Conservation (phyloP, 2,329 filamentous ascomycete species). For the Apiospora koreana region DNA sequence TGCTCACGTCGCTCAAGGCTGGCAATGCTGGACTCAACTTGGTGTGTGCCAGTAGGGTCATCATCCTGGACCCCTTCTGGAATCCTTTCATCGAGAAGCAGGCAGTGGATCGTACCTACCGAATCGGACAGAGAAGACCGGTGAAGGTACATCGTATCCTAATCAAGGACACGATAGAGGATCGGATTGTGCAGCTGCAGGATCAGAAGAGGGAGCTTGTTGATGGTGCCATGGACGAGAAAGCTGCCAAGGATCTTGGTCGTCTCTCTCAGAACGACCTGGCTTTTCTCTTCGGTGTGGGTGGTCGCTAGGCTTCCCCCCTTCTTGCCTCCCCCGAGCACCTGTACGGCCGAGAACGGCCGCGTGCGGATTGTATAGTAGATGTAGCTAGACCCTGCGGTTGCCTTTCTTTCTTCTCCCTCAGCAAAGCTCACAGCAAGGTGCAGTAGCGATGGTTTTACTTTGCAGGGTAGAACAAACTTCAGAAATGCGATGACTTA, state of each 20-base stretch:
- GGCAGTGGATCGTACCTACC: slow-evolving; percentile 85
- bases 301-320: neutral
- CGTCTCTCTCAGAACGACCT: slow-evolving; percentile 68
- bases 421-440: neutral
- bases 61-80: slow-evolving; percentile 93
- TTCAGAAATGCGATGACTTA: neutral
- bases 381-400: neutral
- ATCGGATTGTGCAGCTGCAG: slow-evolving; percentile 79
- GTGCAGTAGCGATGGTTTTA: neutral
- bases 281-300: slow-evolving; percentile 65
- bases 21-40: slow-evolving; percentile 87
- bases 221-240: slow-evolving; percentile 77
- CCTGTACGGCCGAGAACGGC: neutral
- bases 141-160: slow-evolving; percentile 83
- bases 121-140: slow-evolving; percentile 75
- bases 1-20: slow-evolving; percentile 78
- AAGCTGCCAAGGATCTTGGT: slow-evolving; percentile 64
- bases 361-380: neutral
- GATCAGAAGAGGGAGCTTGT: slow-evolving; percentile 77
- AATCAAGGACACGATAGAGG: slow-evolving; percentile 78
- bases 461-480: neutral
- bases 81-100: slow-evolving; percentile 93
- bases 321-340: neutral
- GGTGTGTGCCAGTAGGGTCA: slow-evolving; percentile 78
- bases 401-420: neutral